A percentile compares a stretch with the other conserved stretches of the same genome.
phyloP scores from a whole-genome alignment of 164 flowering plant species.

The Cinnamomum chago region DNA sequence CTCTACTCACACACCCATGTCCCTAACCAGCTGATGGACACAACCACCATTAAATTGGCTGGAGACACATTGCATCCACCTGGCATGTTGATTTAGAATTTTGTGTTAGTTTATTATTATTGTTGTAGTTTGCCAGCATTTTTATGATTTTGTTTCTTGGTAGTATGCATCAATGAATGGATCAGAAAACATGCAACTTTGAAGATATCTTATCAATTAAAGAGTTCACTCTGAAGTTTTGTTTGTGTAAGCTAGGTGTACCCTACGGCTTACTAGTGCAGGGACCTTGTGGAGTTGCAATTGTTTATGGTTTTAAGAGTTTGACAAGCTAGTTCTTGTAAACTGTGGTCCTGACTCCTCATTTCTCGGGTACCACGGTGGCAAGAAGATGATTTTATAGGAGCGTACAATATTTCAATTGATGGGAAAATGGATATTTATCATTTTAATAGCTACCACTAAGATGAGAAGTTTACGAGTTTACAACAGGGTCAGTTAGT shows the following conservation, averaged over 20 bases:
- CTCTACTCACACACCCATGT: too few relatives aligned
- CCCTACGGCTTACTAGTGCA: background rate
- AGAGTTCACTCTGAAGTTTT: background rate
- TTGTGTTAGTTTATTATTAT: background rate
- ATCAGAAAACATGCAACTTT: background rate
- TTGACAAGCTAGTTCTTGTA: background rate
- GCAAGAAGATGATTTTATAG: background rate
- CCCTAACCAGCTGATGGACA: too few relatives aligned
- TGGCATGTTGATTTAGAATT: too few relatives aligned
- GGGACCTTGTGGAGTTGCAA: background rate
- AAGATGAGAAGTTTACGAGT: background rate
- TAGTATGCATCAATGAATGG: too few relatives aligned
- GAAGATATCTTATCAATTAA: background rate
- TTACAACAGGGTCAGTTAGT: background rate
- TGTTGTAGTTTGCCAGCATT: background rate
- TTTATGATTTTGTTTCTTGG: too few relatives aligned
- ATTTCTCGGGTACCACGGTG: background rate
- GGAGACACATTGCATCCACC: too few relatives aligned
- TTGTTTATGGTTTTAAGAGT: background rate
- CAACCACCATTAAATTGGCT: too few relatives aligned
- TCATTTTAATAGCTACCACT: background rate
- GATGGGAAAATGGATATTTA: background rate
- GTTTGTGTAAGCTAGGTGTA: background rate
- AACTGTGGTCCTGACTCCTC: background rate
- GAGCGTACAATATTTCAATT: too few relatives aligned